These are phyloP conservation scores for Aquilaria agallochum DNA, from an alignment of 441 rosid genomes.

Conservation along the genomic window DNA sequence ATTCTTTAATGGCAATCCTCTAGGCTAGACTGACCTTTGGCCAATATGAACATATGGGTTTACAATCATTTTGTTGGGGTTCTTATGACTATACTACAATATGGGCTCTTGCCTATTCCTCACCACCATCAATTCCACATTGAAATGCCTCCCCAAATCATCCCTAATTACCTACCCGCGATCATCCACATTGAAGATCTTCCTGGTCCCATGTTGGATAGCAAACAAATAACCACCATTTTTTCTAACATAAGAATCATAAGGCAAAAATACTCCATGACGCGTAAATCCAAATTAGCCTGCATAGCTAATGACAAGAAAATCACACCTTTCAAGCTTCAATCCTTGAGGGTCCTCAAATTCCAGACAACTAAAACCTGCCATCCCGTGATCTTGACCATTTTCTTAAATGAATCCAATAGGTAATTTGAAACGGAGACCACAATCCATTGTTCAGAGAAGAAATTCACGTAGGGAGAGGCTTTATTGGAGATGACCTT, in stretches of 20 bases:
- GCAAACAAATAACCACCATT: conserved; percentile 78
- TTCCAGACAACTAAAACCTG: conserved; percentile 46
- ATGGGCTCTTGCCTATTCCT: conserved; percentile 63
- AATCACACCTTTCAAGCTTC: conserved; percentile 70
- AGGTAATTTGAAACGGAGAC: no score
- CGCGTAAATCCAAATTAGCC: conserved; percentile 56
- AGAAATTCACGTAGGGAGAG: conserved; percentile 50
- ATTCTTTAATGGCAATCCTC: conserved; percentile 81
- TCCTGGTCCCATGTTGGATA: conserved; percentile 78
- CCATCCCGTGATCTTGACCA: conserved; percentile 37
- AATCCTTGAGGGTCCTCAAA: conserved; percentile 60
- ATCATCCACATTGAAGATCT: conserved; percentile 77
- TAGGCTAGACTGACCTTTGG: conserved; percentile 85
- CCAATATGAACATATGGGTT: conserved; percentile 86
- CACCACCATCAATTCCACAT: conserved; percentile 68
- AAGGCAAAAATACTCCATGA: conserved; percentile 50
- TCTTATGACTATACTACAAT: conserved; percentile 71
- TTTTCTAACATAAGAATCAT: conserved; percentile 69
- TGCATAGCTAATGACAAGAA: conserved; percentile 68
- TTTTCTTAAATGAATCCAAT: no score
- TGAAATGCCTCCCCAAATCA: conserved; percentile 72
- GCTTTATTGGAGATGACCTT: conserved; percentile 39
- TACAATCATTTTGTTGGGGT: conserved; percentile 55
- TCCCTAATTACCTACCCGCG: conserved; percentile 73
- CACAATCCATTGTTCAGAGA: conserved; percentile 30